Evolutionary conservation across 306 rosid genomes (phyloP), one percentile per base, ranked within the genome.

Genomic region (Rosa multiflora): DNA sequence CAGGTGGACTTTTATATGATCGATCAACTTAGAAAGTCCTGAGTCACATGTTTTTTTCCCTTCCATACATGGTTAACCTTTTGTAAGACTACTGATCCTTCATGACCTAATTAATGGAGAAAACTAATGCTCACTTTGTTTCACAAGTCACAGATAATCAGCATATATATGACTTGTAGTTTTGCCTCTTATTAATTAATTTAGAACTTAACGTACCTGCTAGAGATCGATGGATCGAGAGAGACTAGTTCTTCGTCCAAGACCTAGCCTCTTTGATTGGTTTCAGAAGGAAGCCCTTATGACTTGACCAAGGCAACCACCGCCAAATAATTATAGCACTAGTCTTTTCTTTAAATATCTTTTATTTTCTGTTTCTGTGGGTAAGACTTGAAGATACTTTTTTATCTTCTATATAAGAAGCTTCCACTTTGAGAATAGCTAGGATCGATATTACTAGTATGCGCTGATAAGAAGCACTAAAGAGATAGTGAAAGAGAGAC

Each of bases 291-390:
- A 85, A 79, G 82, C 76, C 63, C 74, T 64, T 81, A 14, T 69
- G 90, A 86, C 88, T 88, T 87, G 89, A 87, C 88, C 63, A 43
- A 26, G 39, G 81, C 61, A 71, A 56, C 78, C 80, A 76, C 11
- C 78, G 40, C 69, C 78, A 86, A 82, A 2, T 67, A 8, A 48
- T 9, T 58, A 17, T 32, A 13, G 0, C 46, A 64, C 26, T 0
- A 55, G 55, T 73, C 23, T 37, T 18, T 53, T 9, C 11, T 72
- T 43, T 0, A 58, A 74, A 42, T 23, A 18, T 37, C 13, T 39
- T 15, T 17, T 67, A n/a, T 10, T 40, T 43, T 44, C 44, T 61
- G 56, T 75, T 43, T 44, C 44, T 61, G 56, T 62, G 79, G 51
- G 43, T 0, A 6, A 15, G 7, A 71, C 14, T 39, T 55, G 9